phyloP scores from a whole-genome alignment of 2,329 filamentous ascomycete species.

The Apiospora sp. region DNA sequence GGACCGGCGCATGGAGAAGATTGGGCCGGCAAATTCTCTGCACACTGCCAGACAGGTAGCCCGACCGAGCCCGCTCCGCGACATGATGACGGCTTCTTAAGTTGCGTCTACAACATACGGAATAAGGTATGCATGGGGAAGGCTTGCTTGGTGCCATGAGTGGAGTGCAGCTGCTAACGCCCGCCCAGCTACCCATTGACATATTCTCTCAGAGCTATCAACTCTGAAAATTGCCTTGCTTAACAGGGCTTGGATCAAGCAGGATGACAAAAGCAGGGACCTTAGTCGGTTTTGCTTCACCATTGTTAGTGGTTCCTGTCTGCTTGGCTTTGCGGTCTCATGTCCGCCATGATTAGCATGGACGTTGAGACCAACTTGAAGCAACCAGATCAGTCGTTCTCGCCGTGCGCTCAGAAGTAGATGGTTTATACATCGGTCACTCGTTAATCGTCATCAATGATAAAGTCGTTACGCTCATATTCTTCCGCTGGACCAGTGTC shows the following conservation, averaged over 20 bases:
- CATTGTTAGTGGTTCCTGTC: constrained; percentile 17
- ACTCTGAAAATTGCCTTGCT: constrained; percentile 7
- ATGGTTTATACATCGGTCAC: constrained; percentile 21
- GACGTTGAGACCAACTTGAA: constrained; percentile 13
- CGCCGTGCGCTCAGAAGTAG: constrained; percentile 9
- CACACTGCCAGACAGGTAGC: constrained; percentile 58
- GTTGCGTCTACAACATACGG: constrained; percentile 11
- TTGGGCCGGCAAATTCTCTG: constrained; percentile 53
- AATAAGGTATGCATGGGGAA: neutral
- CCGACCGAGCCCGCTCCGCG: constrained; percentile 73
- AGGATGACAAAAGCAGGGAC: constrained; percentile 15
- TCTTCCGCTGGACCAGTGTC: neutral
- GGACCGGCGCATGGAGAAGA: constrained; percentile 57
- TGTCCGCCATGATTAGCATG: constrained; percentile 11
- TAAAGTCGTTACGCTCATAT: neutral
- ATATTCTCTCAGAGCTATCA: constrained; percentile 2
- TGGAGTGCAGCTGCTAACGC: neutral
- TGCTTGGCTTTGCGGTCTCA: constrained; percentile 8
- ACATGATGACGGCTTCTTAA: constrained; percentile 64
- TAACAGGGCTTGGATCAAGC: neutral
- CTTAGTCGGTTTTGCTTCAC: constrained; percentile 7
- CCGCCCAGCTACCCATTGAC: neutral
- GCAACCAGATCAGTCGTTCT: constrained; percentile 16
- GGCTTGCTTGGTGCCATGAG: neutral
- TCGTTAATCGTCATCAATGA: constrained; percentile 21